These are phyloP conservation scores for Vishniacozyma victoriae DNA, from an alignment of 768 basidiomycete genomes.

Conservation along the genomic window DNA sequence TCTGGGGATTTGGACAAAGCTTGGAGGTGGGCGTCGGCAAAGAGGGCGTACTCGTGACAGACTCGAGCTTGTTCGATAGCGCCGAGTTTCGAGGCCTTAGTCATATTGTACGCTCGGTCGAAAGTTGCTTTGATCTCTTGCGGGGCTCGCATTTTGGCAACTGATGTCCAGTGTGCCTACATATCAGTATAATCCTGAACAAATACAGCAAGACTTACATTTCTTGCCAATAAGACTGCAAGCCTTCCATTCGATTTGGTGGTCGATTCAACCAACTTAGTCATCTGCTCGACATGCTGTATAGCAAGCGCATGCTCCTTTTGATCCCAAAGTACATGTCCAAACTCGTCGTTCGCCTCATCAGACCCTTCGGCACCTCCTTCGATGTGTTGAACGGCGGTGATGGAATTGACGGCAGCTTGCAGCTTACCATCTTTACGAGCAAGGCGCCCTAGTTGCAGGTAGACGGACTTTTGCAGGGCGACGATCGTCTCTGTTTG, in stretches of 20 bases:
- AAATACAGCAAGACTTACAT: conserved; percentile 7
- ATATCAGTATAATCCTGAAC: too few relatives aligned
- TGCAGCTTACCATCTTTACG: conserved; percentile 64
- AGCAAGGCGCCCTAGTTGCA: conserved; percentile 67
- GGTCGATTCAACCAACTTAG: conserved; percentile 2
- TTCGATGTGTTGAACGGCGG: conserved; percentile 64
- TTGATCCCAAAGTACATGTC: conserved; percentile 82
- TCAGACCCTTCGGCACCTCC: conserved; percentile 48
- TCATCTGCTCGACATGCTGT: conserved; percentile 22
- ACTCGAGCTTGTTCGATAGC: conserved; percentile 10
- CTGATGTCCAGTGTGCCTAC: conserved; percentile 85
- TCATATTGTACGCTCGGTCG: conserved; percentile 51
- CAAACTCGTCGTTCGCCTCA: conserved; percentile 72
- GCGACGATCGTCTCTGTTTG: conserved; percentile 54
- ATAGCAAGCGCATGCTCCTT: conserved; percentile 80
- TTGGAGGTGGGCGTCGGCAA: conserved; percentile 83
- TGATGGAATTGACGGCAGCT: conserved; percentile 76
- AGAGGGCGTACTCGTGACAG: conserved; percentile 64
- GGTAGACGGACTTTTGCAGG: conserved; percentile 64
- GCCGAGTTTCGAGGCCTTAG: conserved; percentile 3
- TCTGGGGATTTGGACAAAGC: conserved; percentile 65
- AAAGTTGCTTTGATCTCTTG: conserved; percentile 67
- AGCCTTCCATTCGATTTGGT: conserved; percentile 3
- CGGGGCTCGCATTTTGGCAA: conserved; percentile 76
- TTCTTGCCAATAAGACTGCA: conserved; percentile 17